Conservation (phyloP, 2,329 filamentous ascomycete genomes). For the Fusarium tjaetaba region DNA sequence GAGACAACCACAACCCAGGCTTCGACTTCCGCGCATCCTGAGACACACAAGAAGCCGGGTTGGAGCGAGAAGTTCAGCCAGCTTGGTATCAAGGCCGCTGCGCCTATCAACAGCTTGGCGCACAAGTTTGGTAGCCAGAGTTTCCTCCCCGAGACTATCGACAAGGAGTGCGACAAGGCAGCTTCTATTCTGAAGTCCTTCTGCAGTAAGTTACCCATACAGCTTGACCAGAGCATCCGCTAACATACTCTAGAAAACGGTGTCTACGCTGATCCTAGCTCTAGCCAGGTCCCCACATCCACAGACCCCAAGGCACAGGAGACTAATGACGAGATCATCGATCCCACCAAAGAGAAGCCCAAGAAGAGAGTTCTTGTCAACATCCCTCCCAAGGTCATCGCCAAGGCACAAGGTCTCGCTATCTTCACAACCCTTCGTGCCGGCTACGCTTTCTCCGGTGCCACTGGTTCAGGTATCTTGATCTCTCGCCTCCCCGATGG, state of each 20-base stretch:
- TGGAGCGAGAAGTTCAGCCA: slow-evolving; percentile 48
- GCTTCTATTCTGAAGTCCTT: slow-evolving; percentile 85
- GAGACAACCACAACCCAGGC: slow-evolving; percentile 7
- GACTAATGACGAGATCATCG: slow-evolving; percentile 43
- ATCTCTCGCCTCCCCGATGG: slow-evolving; percentile 71
- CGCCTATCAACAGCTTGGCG: slow-evolving; percentile 81
- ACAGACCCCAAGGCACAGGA: slow-evolving; percentile 46
- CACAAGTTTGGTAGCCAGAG: slow-evolving; percentile 86
- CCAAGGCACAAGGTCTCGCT: slow-evolving; percentile 73
- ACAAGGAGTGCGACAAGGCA: slow-evolving; percentile 92
- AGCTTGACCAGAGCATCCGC: background rate
- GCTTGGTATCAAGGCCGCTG: slow-evolving; percentile 62
- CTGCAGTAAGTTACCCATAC: slow-evolving; percentile 70
- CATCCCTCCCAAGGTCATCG: slow-evolving; percentile 68
- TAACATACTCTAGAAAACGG: slow-evolving; percentile 56
- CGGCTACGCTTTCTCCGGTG: slow-evolving; percentile 72
- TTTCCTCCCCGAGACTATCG: slow-evolving; percentile 86
- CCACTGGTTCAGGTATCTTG: slow-evolving; percentile 72
- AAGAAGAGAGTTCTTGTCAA: slow-evolving; percentile 62
- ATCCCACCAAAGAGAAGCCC: slow-evolving; percentile 51
- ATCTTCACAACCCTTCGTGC: slow-evolving; percentile 78
- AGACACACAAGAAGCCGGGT: slow-evolving; percentile 39
- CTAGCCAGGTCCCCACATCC: slow-evolving; percentile 44
- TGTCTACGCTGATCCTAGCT: slow-evolving; percentile 56
- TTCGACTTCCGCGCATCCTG: slow-evolving; percentile 15